phyloP scores from a whole-genome alignment of 495 filamentous ascomycete species.

The Aspergillus nanangensis region DNA sequence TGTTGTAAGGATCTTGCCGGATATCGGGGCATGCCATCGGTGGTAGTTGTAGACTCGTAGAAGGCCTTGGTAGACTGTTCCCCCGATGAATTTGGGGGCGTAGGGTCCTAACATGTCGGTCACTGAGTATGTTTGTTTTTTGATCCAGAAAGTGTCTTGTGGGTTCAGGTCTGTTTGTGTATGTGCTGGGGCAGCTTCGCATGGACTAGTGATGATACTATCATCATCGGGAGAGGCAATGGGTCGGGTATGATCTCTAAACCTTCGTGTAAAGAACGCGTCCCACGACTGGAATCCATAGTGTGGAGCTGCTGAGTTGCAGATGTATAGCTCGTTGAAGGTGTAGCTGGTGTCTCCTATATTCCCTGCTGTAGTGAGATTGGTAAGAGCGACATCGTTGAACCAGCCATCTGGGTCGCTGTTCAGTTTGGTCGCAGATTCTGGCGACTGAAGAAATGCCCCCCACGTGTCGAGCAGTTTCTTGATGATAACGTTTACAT shows the following conservation, averaged over 20 bases:
- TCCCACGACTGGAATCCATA: conserved; percentile 63
- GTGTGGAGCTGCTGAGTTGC: not conserved
- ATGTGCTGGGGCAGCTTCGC: conserved; percentile 44
- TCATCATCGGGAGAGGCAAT: conserved; percentile 41
- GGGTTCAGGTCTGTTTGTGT: not conserved
- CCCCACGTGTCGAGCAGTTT: conserved; percentile 64
- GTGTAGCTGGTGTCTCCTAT: not conserved
- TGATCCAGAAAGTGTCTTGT: not conserved
- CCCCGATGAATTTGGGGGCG: conserved; percentile 42
- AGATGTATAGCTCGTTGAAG: not conserved
- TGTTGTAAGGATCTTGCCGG: conserved; percentile 48
- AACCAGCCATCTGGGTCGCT: conserved; percentile 54
- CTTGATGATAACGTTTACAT: conserved; percentile 62
- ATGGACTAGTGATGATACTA: conserved; percentile 53
- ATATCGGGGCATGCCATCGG: conserved; percentile 61
- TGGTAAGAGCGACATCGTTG: conserved; percentile 24
- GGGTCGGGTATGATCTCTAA: conserved; percentile 51
- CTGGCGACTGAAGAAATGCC: conserved; percentile 49
- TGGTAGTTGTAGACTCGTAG: conserved; percentile 60
- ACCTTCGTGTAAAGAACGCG: conserved; percentile 63
- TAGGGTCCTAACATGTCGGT: conserved; percentile 55
- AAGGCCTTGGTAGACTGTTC: conserved; percentile 63
- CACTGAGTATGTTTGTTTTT: not conserved
- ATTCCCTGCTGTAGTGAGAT: conserved; percentile 25
- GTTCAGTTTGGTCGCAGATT: conserved; percentile 53